Percentiles rank a stretch among this genome's conserved stretches.
Evolutionary conservation across 148 eudicot genomes (phyloP).

Genomic region (Nepenthes mirabilis): DNA sequence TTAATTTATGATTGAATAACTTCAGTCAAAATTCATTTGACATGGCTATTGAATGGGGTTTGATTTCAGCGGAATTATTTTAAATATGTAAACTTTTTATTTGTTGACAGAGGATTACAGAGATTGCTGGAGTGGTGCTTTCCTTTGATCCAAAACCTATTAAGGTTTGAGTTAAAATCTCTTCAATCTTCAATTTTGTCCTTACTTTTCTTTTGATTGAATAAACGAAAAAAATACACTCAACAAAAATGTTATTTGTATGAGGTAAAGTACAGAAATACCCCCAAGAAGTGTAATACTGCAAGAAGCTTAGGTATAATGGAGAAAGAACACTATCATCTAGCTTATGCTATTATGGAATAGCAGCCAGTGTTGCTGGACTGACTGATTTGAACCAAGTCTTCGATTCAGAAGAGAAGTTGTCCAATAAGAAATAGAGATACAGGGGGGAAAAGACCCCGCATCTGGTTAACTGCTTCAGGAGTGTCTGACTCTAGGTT

Average conservation of each 20-base stretch:
- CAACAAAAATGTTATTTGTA: too few species aligned
- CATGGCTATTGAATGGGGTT: background rate
- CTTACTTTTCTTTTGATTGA: background rate
- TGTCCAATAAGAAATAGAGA: too few species aligned
- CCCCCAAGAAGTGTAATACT: too few species aligned
- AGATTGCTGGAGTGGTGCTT: constrained; percentile 32
- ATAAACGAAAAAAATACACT: background rate
- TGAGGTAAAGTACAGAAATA: too few species aligned
- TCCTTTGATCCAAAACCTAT: constrained; percentile 49
- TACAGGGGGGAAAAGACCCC: too few species aligned
- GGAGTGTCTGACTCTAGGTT: too few species aligned
- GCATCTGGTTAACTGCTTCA: too few species aligned
- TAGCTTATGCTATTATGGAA: background rate
- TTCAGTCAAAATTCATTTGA: background rate
- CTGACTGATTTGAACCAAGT: background rate
- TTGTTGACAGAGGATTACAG: constrained; percentile 35
- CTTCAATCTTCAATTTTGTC: background rate
- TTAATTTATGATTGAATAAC: background rate
- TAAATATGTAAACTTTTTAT: background rate
- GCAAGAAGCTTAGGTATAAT: background rate
- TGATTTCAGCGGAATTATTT: too few species aligned
- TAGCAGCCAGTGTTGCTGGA: background rate
- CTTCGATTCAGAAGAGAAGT: too few species aligned
- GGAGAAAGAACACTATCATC: too few species aligned
- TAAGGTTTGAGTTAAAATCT: constrained; percentile 7